These are phyloP conservation scores for Xylaria sp. DNA, from an alignment of 2,329 filamentous ascomycete genomes.

Conservation along the genomic window DNA sequence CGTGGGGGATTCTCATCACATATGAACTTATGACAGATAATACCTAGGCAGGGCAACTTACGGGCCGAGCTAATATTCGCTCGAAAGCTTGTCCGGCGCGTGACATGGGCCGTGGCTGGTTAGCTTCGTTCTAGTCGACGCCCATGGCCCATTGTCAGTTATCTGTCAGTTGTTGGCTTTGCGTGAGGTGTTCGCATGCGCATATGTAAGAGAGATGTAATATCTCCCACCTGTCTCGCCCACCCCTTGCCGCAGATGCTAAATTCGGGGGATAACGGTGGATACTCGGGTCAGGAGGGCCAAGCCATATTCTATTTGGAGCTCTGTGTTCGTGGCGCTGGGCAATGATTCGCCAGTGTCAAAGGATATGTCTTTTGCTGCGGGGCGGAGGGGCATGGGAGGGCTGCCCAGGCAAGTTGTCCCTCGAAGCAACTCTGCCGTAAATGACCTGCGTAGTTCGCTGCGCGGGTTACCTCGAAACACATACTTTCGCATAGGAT, in stretches of 20 bases:
- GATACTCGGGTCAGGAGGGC: constrained; percentile 24
- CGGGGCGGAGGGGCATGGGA: neutral
- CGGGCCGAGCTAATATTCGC: constrained; percentile 19
- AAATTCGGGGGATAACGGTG: constrained; percentile 20
- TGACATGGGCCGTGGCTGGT: neutral
- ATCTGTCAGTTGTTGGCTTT: constrained; percentile 12
- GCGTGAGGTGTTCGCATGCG: constrained; percentile 19
- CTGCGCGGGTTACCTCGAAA: constrained; percentile 17
- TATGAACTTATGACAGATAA: constrained; percentile 8
- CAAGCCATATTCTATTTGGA: constrained; percentile 17
- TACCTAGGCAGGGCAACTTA: too few relatives aligned
- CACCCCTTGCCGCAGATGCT: constrained; percentile 16
- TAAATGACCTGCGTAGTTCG: constrained; percentile 24
- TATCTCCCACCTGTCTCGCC: constrained; percentile 20
- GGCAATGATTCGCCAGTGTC: constrained; percentile 19
- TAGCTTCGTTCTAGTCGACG: constrained; percentile 15
- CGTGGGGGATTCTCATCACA: constrained; percentile 22
- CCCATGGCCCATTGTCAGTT: constrained; percentile 11
- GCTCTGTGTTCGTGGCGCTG: constrained; percentile 4
- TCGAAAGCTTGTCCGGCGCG: neutral
- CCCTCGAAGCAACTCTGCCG: neutral
- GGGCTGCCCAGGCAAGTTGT: neutral
- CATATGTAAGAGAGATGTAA: constrained; percentile 25
- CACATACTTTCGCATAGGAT: constrained; percentile 15
- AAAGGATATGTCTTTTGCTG: constrained; percentile 16